Evolutionary conservation across 306 rosid species (phyloP).

Genomic region (Prinsepia uniflora): DNA sequence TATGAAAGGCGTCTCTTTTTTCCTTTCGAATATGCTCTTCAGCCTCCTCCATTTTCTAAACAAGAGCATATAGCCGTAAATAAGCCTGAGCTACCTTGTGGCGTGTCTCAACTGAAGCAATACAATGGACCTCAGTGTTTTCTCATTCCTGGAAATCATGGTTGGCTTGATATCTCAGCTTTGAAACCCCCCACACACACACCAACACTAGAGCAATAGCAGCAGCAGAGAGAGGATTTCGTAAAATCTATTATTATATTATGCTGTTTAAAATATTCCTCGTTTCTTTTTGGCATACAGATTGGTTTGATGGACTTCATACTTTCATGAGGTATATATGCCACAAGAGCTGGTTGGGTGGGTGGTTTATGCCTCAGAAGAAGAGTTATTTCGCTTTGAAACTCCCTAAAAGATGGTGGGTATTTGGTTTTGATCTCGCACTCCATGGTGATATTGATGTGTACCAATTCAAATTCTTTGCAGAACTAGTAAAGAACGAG

Average conservation of each 20-base stretch:
- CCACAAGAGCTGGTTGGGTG: slow-evolving; percentile 96
- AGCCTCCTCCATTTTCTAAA: slow-evolving; percentile 85
- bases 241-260: slow-evolving; percentile 2
- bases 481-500: slow-evolving; percentile 66
- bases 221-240: background rate
- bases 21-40: slow-evolving; percentile 95
- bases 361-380: slow-evolving; percentile 97
- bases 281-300: slow-evolving; percentile 41
- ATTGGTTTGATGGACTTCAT: slow-evolving; percentile 98
- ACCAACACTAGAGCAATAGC: background rate
- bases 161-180: slow-evolving; percentile 42
- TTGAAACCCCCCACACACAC: background rate
- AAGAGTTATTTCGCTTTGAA: slow-evolving; percentile 96
- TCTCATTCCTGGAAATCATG: slow-evolving; percentile 95
- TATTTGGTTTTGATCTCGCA: slow-evolving; percentile 91
- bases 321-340: slow-evolving; percentile 95
- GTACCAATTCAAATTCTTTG: slow-evolving; percentile 93
- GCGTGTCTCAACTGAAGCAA: slow-evolving; percentile 55
- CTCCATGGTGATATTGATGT: slow-evolving; percentile 95
- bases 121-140: slow-evolving; percentile 94
- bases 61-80: slow-evolving; percentile 66
- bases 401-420: slow-evolving; percentile 96
- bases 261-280: background rate
- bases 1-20: slow-evolving; percentile 83
- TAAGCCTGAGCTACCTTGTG: slow-evolving; percentile 82